phyloP scores from a whole-genome alignment of 2,329 filamentous ascomycete species.

The Periglandula ipomoeae region DNA sequence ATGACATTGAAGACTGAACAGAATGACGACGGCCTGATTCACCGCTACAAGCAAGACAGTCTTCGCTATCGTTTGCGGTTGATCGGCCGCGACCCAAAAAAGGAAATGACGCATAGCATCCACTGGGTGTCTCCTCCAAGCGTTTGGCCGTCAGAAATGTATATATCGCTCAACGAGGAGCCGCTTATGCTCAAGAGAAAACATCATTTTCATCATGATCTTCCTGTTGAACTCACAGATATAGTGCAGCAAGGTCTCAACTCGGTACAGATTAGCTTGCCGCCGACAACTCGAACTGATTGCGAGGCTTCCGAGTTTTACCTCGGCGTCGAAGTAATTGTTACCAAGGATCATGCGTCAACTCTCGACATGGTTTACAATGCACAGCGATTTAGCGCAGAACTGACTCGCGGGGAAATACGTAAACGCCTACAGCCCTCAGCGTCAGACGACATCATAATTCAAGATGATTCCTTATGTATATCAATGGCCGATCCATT shows the following conservation, averaged over 20 bases:
- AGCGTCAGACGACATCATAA: slow-evolving; percentile 48
- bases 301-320: slow-evolving; percentile 32
- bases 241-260: slow-evolving; percentile 52
- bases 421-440: slow-evolving; percentile 31
- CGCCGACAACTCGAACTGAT: slow-evolving; percentile 17
- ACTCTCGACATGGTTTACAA: slow-evolving; percentile 31
- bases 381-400: slow-evolving; percentile 29
- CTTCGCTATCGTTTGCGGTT: slow-evolving; percentile 62
- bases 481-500: slow-evolving; percentile 61
- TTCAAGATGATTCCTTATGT: slow-evolving; percentile 45
- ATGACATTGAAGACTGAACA: slow-evolving; percentile 22
- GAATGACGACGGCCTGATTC: neutral
- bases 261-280: slow-evolving; percentile 42
- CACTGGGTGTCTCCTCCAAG: slow-evolving; percentile 56
- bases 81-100: slow-evolving; percentile 29
- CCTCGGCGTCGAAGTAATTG: slow-evolving; percentile 62
- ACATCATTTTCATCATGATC: slow-evolving; percentile 63
- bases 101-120: slow-evolving; percentile 24
- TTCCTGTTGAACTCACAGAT: slow-evolving; percentile 66
- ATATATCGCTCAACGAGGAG: slow-evolving; percentile 56
- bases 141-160: slow-evolving; percentile 62
- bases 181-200: slow-evolving; percentile 55
- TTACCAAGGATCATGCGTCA: slow-evolving; percentile 38
- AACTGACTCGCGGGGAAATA: slow-evolving; percentile 48
- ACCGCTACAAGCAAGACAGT: slow-evolving; percentile 21